phyloP scores from a whole-genome alignment of 164 flowering plant species.

The Vitis cinerea region DNA sequence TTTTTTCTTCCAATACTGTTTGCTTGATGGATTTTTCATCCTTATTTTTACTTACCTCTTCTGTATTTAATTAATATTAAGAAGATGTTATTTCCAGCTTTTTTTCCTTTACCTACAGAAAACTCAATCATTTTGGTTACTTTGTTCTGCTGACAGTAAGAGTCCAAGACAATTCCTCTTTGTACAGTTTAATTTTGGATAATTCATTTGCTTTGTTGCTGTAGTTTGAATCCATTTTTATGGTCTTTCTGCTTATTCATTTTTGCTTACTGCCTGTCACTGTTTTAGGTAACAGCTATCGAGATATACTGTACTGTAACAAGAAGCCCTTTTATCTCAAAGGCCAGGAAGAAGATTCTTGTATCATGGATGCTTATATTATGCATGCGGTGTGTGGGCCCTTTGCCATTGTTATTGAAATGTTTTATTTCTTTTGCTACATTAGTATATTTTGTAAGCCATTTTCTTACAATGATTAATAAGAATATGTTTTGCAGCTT shows the following conservation, averaged over 20 bases:
- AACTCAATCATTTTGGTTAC: too few relatives aligned
- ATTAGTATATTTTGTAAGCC: neutral
- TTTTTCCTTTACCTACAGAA: too few relatives aligned
- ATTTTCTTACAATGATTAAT: neutral
- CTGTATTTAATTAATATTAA: too few relatives aligned
- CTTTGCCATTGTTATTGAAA: neutral
- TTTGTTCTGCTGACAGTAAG: too few relatives aligned
- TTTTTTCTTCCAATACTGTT: too few relatives aligned
- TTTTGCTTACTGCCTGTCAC: constrained; percentile 1
- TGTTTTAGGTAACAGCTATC: constrained; percentile 73
- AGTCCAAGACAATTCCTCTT: too few relatives aligned
- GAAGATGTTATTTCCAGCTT: too few relatives aligned
- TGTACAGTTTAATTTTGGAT: too few relatives aligned
- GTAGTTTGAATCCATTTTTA: neutral
- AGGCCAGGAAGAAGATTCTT: constrained; percentile 76
- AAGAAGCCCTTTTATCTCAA: constrained; percentile 88
- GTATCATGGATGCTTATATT: constrained; percentile 80
- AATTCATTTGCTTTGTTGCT: neutral
- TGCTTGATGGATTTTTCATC: too few relatives aligned
- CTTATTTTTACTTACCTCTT: too few relatives aligned
- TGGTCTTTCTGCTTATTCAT: neutral
- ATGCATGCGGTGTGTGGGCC: constrained; percentile 71
- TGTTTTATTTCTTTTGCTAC: too few relatives aligned
- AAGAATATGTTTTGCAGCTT: constrained; percentile 48
- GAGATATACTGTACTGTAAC: constrained; percentile 77